phyloP scores from a whole-genome alignment of 202 grass and related monocot species.

The Panicum hallii region DNA sequence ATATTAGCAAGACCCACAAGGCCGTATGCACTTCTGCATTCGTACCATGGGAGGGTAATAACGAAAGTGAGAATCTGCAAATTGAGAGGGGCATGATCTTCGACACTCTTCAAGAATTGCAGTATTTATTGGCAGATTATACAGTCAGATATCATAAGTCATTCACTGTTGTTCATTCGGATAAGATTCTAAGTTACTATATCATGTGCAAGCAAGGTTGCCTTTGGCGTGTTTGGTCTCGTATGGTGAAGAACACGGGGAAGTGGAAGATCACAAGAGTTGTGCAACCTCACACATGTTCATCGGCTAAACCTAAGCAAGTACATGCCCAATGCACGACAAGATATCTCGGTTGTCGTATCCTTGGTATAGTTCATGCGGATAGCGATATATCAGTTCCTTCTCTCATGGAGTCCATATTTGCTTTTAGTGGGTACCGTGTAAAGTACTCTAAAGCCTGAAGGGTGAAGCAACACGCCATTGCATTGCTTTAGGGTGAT shows the following conservation, averaged over 20 bases:
- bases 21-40: no score
- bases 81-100: no score
- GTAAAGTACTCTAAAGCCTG: not conserved
- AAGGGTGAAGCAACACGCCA: not conserved
- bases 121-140: not conserved
- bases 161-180: not conserved
- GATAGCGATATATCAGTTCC: not conserved
- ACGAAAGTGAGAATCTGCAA: no score
- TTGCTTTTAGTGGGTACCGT: not conserved
- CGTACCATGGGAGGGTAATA: no score
- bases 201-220: not conserved
- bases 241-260: not conserved
- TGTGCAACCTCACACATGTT: no score
- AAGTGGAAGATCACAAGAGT: not conserved
- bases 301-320: no score
- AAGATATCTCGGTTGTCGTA: no score
- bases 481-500: not conserved
- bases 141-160: not conserved
- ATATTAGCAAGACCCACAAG: no score
- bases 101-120: no score
- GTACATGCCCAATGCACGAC: no score
- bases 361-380: not conserved
- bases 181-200: not conserved
- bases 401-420: not conserved
- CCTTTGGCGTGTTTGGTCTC: not conserved